A percentile compares a stretch with the other conserved stretches of the same genome.
Evolutionary conservation across 305 asterid genomes (phyloP).

Genomic region (Fraxinus floribunda): DNA sequence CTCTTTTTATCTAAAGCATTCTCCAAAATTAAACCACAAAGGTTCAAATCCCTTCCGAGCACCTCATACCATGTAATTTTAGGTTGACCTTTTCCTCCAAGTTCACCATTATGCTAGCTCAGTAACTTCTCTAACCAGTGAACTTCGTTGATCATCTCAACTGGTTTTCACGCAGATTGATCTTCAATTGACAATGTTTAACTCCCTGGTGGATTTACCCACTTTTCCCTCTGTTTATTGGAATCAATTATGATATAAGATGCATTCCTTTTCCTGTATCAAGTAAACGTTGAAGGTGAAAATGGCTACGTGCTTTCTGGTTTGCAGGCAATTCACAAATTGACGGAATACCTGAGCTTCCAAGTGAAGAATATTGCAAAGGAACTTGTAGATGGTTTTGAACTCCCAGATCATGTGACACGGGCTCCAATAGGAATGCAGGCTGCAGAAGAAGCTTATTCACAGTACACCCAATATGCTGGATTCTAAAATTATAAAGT

Average conservation of each 20-base stretch:
- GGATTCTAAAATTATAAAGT: slow-evolving; percentile 48
- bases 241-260: not conserved
- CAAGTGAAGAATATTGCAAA: slow-evolving; percentile 78
- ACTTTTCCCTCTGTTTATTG: not conserved
- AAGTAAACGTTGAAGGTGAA: not conserved
- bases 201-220: not conserved
- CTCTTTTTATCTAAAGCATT: not conserved
- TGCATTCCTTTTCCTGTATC: not conserved
- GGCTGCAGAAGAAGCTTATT: slow-evolving; percentile 68
- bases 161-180: not conserved
- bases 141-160: not conserved
- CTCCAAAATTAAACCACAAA: not conserved
- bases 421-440: slow-evolving; percentile 95
- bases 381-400: slow-evolving; percentile 89
- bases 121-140: not conserved
- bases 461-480: slow-evolving; percentile 77
- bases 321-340: slow-evolving; percentile 91
- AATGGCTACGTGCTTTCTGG: not conserved
- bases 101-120: not conserved
- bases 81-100: not conserved
- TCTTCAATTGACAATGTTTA: not conserved
- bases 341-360: slow-evolving; percentile 73
- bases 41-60: not conserved
- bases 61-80: not conserved
- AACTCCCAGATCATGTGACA: slow-evolving; percentile 89